These are phyloP conservation scores for Aspergillus nanangensis DNA, from an alignment of 495 filamentous ascomycete species.

Conservation along the genomic window DNA sequence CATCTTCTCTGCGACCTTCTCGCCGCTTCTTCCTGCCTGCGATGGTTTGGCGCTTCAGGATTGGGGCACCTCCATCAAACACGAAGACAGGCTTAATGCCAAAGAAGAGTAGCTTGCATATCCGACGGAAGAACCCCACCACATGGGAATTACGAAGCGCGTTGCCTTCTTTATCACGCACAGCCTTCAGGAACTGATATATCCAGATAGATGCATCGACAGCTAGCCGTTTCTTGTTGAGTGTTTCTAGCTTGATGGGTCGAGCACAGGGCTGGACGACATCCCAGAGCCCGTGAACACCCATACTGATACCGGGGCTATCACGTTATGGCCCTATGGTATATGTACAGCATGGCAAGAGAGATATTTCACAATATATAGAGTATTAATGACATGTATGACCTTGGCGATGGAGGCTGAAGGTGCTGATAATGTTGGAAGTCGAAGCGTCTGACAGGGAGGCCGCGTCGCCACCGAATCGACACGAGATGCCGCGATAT, in stretches of 20 bases:
- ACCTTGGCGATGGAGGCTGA: not conserved
- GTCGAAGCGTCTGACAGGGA: not conserved
- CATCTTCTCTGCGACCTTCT: slow-evolving; percentile 91
- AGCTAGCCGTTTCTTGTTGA: slow-evolving; percentile 90
- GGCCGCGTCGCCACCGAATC: slow-evolving; percentile 11
- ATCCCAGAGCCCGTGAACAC: slow-evolving; percentile 96
- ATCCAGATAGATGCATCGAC: slow-evolving; percentile 99
- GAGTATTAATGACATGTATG: too few relatives aligned
- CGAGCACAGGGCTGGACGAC: slow-evolving; percentile 85
- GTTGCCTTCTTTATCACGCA: slow-evolving; percentile 97
- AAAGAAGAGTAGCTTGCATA: slow-evolving; percentile 94
- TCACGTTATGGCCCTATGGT: not conserved
- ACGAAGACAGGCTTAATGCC: slow-evolving; percentile 98
- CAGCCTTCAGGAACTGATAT: slow-evolving; percentile 98
- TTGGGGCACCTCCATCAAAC: slow-evolving; percentile 92
- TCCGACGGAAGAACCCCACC: slow-evolving; percentile 95
- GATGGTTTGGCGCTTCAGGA: slow-evolving; percentile 88
- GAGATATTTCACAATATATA: not conserved
- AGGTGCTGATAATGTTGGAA: not conserved
- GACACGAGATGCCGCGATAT: slow-evolving; percentile 19
- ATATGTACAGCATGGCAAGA: slow-evolving; percentile 7
- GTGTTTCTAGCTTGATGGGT: slow-evolving; percentile 84
- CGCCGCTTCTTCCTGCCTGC: slow-evolving; percentile 69
- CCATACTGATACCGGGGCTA: slow-evolving; percentile 54
- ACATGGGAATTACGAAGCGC: slow-evolving; percentile 92